Evolutionary conservation across 2,329 filamentous ascomycete species (phyloP).

Genomic region (Trichoderma guizhouense): DNA sequence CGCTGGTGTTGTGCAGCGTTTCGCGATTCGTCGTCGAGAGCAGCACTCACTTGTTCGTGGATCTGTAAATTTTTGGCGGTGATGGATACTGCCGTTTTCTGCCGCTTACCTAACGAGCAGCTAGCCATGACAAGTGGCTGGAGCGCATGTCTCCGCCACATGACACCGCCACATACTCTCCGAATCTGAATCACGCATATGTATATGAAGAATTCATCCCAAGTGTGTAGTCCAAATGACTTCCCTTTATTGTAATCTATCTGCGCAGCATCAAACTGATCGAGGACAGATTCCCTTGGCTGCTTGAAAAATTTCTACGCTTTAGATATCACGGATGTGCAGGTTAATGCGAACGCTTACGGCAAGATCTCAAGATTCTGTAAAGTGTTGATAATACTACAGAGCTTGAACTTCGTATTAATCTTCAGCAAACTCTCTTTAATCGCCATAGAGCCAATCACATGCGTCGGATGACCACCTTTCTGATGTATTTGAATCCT

Average conservation of each 20-base stretch:
- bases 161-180: background rate
- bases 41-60: background rate
- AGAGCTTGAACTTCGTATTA: background rate
- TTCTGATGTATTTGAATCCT: background rate
- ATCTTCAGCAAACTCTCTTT: background rate
- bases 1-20: constrained; percentile 11
- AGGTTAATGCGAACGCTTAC: background rate
- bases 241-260: background rate
- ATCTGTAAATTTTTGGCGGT: constrained; percentile 29
- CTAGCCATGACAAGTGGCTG: background rate
- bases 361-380: background rate
- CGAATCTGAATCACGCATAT: background rate
- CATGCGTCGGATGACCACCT: background rate
- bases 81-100: constrained; percentile 22
- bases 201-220: background rate
- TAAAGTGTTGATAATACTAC: background rate
- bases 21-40: constrained; percentile 18
- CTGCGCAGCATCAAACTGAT: background rate
- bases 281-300: background rate
- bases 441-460: background rate
- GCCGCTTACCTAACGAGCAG: constrained; percentile 13
- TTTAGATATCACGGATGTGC: background rate
- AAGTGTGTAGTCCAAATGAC: background rate
- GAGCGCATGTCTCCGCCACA: background rate
- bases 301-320: background rate